Percentiles rank a stretch among this genome's conserved stretches.
Evolutionary conservation across 805 yeast species (phyloP).

Genomic region (Priceomyces carsonii): DNA sequence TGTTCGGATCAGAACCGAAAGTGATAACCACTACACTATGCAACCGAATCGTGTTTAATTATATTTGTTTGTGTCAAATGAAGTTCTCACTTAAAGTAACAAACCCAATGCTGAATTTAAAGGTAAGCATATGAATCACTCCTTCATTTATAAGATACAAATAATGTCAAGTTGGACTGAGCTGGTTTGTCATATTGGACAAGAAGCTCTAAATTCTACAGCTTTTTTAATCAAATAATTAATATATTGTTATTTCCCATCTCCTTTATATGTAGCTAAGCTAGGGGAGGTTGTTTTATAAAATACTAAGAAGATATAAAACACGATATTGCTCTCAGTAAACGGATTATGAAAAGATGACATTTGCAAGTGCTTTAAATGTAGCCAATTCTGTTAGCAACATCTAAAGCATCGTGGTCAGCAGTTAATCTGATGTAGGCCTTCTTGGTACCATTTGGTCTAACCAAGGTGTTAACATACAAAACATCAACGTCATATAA

Average conservation of each 20-base stretch:
- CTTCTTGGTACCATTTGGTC: constrained; percentile 99
- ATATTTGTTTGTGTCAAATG: not conserved
- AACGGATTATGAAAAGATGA: constrained; percentile 5
- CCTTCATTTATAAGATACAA: no score
- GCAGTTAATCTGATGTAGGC: constrained; percentile 99
- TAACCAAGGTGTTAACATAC: constrained; percentile 93
- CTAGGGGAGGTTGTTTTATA: constrained; percentile 9
- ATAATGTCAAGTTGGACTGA: no score
- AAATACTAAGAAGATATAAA: constrained; percentile 9
- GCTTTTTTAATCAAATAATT: not conserved
- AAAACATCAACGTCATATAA: constrained; percentile 94
- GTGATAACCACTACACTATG: constrained; percentile 84
- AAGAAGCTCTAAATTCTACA: no score
- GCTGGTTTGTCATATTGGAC: no score
- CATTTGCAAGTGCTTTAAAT: constrained; percentile 50
- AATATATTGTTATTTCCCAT: constrained; percentile 9
- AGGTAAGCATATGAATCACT: no score
- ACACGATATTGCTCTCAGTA: constrained; percentile 3
- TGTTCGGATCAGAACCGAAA: constrained; percentile 78
- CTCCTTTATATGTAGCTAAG: constrained; percentile 9
- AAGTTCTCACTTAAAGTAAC: no score
- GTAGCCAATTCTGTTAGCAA: constrained; percentile 99
- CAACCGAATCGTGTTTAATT: constrained; percentile 21
- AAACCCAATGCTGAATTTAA: no score
- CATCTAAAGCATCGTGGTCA: constrained; percentile 99